These are phyloP conservation scores for Tuber microsphaerosporum DNA, from an alignment of 495 filamentous ascomycete species.

Conservation along the genomic window DNA sequence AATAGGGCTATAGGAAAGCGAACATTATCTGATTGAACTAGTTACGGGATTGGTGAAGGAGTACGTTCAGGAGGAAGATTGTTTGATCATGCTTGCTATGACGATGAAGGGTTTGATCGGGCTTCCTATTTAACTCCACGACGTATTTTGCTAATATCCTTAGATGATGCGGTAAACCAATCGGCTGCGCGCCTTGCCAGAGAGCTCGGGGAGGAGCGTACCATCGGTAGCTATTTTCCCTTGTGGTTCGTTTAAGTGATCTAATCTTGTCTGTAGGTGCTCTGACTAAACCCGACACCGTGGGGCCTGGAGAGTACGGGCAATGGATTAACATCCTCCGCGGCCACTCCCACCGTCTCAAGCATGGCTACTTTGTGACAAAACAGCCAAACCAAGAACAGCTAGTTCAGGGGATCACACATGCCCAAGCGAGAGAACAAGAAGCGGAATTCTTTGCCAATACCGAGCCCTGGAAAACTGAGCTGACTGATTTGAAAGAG, in stretches of 20 bases:
- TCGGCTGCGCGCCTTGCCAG: slow-evolving; percentile 39
- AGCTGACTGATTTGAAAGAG: slow-evolving; percentile 33
- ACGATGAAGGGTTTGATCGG: slow-evolving; percentile 38
- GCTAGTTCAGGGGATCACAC: slow-evolving; percentile 41
- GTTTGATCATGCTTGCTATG: slow-evolving; percentile 41
- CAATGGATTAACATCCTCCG: slow-evolving; percentile 42
- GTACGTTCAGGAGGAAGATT: slow-evolving; percentile 40
- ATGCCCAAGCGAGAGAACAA: slow-evolving; percentile 41
- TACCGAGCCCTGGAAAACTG: slow-evolving; percentile 43
- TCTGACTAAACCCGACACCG: slow-evolving; percentile 49
- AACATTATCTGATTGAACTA: slow-evolving; percentile 40
- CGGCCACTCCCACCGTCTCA: slow-evolving; percentile 42
- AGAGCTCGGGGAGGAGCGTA: slow-evolving; percentile 39
- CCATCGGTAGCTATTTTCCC: slow-evolving; percentile 32
- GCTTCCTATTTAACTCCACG: slow-evolving; percentile 4
- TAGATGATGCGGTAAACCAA: slow-evolving; percentile 42
- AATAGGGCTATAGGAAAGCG: slow-evolving; percentile 27
- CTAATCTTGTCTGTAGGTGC: slow-evolving; percentile 41
- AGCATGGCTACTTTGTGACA: slow-evolving; percentile 48
- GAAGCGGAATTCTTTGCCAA: slow-evolving; percentile 45
- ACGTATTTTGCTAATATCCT: background rate
- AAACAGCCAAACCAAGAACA: slow-evolving; percentile 46
- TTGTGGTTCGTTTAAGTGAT: background rate
- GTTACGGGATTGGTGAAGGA: slow-evolving; percentile 37
- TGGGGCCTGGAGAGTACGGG: slow-evolving; percentile 39